Conservation (phyloP, 2,329 filamentous ascomycete genomes). For the Calycina marina region DNA sequence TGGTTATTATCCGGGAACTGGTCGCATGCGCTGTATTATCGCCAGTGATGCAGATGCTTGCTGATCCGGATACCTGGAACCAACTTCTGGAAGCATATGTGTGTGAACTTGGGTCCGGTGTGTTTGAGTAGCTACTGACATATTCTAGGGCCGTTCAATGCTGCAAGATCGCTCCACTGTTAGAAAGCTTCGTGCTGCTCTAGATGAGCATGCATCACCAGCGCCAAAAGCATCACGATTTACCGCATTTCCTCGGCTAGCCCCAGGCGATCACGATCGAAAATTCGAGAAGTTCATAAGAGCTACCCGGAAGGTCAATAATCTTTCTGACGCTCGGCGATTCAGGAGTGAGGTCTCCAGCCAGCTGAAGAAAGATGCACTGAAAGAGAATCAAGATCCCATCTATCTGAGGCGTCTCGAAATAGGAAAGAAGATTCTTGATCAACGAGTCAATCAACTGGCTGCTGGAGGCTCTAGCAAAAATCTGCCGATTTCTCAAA, state of each 20-base stretch:
- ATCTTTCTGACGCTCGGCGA: slow-evolving; percentile 79
- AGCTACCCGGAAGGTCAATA: slow-evolving; percentile 75
- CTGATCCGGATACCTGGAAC: slow-evolving; percentile 95
- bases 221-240: slow-evolving; percentile 49
- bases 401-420: slow-evolving; percentile 81
- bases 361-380: slow-evolving; percentile 74
- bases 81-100: slow-evolving; percentile 81
- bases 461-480: slow-evolving; percentile 40
- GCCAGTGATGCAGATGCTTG: slow-evolving; percentile 64
- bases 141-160: slow-evolving; percentile 55
- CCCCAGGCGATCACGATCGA: slow-evolving; percentile 71
- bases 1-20: slow-evolving; percentile 72
- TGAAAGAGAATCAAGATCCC: slow-evolving; percentile 65
- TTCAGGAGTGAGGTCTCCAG: slow-evolving; percentile 87
- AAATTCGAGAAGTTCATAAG: slow-evolving; percentile 92
- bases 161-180: slow-evolving; percentile 94
- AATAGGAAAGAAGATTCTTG: slow-evolving; percentile 77
- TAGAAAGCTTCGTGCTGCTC: slow-evolving; percentile 72
- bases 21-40: slow-evolving; percentile 83
- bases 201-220: slow-evolving; percentile 89
- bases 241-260: slow-evolving; percentile 64
- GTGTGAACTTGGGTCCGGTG: slow-evolving; percentile 11
- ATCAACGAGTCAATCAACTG: slow-evolving; percentile 76
- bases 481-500: slow-evolving; percentile 14
- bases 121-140: slow-evolving; percentile 5